phyloP scores from a whole-genome alignment of 2,329 filamentous ascomycete species.

The Talaromyces sp. region DNA sequence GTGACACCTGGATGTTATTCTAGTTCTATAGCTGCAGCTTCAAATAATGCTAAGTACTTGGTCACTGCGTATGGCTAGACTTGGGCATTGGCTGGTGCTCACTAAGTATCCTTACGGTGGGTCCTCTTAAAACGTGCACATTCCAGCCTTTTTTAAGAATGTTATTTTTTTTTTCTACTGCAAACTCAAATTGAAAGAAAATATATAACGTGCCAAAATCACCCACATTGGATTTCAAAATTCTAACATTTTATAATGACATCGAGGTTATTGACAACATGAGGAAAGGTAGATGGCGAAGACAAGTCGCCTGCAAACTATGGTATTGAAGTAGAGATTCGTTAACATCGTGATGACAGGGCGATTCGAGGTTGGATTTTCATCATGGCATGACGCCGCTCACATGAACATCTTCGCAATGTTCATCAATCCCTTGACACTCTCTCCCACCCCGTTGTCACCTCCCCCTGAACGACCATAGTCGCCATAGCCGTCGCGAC shows the following conservation, averaged over 20 bases:
- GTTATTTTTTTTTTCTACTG: not conserved
- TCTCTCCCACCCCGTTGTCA: conserved; percentile 27
- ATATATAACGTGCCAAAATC: not conserved
- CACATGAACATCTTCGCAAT: conserved; percentile 34
- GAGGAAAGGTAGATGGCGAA: not conserved
- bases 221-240: not conserved
- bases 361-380: not conserved
- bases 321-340: not conserved
- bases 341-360: not conserved
- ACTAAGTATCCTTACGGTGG: not conserved
- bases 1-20: too few species aligned
- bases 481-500: conserved; percentile 10
- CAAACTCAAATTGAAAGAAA: not conserved
- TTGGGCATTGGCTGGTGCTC: not conserved
- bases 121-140: not conserved
- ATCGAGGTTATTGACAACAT: not conserved
- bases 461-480: conserved; percentile 17
- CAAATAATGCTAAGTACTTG: not conserved
- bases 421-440: conserved; percentile 26
- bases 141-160: not conserved
- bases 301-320: not conserved
- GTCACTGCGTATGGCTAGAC: not conserved
- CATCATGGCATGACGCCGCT: not conserved
- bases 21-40: not conserved
- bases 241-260: not conserved